These are phyloP conservation scores for Leishmania major DNA, from an alignment of 208 protist genomes.

Conservation along the genomic window DNA sequence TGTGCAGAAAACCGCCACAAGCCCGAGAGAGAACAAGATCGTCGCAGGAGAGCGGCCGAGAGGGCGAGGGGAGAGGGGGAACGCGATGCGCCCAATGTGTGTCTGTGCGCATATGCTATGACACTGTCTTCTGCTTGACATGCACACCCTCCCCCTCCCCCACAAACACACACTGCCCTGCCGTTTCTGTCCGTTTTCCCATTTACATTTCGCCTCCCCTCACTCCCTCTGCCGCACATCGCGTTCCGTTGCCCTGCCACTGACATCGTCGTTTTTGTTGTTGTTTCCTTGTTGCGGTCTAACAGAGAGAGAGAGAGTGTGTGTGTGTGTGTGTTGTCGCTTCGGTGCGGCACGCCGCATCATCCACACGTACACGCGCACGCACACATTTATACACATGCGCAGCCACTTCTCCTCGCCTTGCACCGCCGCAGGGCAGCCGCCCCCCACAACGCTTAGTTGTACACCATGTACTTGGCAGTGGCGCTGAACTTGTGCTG, in stretches of 20 bases:
- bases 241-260: background rate
- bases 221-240: background rate
- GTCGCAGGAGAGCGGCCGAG: background rate
- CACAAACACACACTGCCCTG: background rate
- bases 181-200: background rate
- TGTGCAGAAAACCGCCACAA: background rate
- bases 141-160: background rate
- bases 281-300: background rate
- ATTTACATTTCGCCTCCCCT: background rate
- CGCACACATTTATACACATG: background rate
- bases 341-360: background rate
- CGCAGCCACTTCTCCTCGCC: background rate
- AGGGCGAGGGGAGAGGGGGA: background rate
- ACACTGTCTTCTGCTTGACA: background rate
- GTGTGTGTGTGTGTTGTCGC: too few species aligned
- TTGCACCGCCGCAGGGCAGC: background rate
- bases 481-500: conserved; percentile 99
- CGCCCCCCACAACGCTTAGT: conserved; percentile 67
- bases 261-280: background rate
- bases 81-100: background rate
- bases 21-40: background rate
- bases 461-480: conserved; percentile 99
- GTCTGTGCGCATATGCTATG: background rate
- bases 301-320: too few species aligned
- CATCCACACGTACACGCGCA: conserved; percentile 16